phyloP scores from a whole-genome alignment of 2,329 filamentous ascomycete species.

The Microascus cirrosus region DNA sequence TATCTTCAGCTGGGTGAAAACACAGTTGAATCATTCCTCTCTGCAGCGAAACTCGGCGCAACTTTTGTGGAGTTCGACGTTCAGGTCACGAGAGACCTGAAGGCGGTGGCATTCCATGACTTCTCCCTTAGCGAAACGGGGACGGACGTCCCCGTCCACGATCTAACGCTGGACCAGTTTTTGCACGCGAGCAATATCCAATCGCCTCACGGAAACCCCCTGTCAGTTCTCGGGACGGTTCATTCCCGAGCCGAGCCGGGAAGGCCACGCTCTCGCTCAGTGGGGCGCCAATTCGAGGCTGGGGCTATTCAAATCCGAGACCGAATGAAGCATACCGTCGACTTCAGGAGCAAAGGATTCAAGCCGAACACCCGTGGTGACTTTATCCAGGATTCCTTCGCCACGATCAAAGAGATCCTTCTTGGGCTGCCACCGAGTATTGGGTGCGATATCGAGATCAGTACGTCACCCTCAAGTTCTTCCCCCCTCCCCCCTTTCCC shows the following conservation, averaged over 20 bases:
- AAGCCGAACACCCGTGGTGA: conserved; percentile 27
- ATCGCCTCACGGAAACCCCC: conserved; percentile 5
- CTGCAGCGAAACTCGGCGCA: conserved; percentile 19
- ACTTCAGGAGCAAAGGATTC: conserved; percentile 24
- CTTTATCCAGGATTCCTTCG: conserved; percentile 23
- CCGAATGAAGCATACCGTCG: conserved; percentile 25
- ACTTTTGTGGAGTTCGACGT: conserved; percentile 26
- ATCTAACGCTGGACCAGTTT: conserved; percentile 24
- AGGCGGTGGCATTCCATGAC: conserved; percentile 28
- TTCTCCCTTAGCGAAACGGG: conserved; percentile 28
- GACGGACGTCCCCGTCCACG: conserved; percentile 26
- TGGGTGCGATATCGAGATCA: conserved; percentile 28
- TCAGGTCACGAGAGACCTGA: conserved; percentile 26
- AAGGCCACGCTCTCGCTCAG: conserved; percentile 12
- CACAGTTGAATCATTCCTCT: conserved; percentile 22
- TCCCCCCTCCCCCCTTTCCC: too few relatives aligned
- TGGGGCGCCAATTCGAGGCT: conserved; percentile 11
- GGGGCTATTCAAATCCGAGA: conserved; percentile 12
- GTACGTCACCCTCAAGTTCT: conserved; percentile 12
- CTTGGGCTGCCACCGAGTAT: conserved; percentile 19
- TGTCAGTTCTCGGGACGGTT: neutral
- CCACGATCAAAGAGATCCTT: conserved; percentile 25
- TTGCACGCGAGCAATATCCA: conserved; percentile 16
- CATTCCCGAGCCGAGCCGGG: neutral
- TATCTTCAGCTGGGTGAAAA: conserved; percentile 25